Base-by-base conservation (phyloP, 164 flowering plant species). In the Platanus orientalis region DNA sequence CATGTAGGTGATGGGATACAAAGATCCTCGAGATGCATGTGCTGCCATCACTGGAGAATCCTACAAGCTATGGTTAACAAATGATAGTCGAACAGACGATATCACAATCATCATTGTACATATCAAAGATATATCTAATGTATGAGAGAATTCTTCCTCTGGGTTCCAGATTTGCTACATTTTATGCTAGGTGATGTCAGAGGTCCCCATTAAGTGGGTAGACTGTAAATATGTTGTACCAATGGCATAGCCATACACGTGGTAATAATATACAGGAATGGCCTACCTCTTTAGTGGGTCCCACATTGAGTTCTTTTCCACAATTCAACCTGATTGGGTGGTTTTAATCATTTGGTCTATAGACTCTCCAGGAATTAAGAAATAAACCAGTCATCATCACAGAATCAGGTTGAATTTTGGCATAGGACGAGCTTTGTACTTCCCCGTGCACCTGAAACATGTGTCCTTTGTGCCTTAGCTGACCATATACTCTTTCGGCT, bases 81-180 rank as follows among this genome's bases (percentile, higher is more conserved):
- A 95, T 70, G 99, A 95, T 57, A 88, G 75, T 63, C 83, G 96
- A 53, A 95, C 99, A 21, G 99, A 95, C 74, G 99, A 95, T 77
- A 92, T 95, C 65, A 92, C 98, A 24, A 84, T 95, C 73, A 90
- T 95, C 70, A 76, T 92, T 65, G 92, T 92, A 62, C 90, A 86
- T 55, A 76, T 95, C 75, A 88, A 83, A 66, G 92, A 74, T 71
- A 70, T 90, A 39, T 61, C 62, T 61, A 75, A 74, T 80, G 95
- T 84, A 80, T 73, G 89, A 72, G 62, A 58, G 23, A 25, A 40
- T 47, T 28, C 58, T 54, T 56, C 23, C 45, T 64, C 48, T 59
- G 30, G 17, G 9, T 62, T 16, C 48, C 61, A 5, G 14, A 17
- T 42, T 27, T 28, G 9, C 21, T 64, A 21, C 60, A 44, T 30